phyloP scores from a whole-genome alignment of 1,284 basidiomycete genomes.

The Ganoderma sinense region DNA sequence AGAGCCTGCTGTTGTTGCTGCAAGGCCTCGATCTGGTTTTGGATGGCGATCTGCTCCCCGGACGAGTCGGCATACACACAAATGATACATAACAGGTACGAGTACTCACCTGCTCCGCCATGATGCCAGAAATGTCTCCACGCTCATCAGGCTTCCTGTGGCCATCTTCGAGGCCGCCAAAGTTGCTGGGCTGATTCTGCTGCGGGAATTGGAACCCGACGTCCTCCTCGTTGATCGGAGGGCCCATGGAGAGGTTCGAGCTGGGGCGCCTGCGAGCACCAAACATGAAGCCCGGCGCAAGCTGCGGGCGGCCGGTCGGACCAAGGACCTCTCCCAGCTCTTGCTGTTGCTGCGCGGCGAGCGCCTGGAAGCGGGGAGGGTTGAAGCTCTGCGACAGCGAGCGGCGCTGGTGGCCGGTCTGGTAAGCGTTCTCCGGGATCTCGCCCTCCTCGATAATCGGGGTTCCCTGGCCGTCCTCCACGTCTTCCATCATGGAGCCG shows the following conservation, averaged over 20 bases:
- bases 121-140: slow-evolving; percentile 83
- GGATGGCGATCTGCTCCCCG: slow-evolving; percentile 77
- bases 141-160: slow-evolving; percentile 67
- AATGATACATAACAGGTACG: neutral
- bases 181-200: slow-evolving; percentile 51
- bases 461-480: slow-evolving; percentile 61
- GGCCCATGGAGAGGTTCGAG: slow-evolving; percentile 61
- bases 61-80: slow-evolving; percentile 2
- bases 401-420: slow-evolving; percentile 69
- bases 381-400: slow-evolving; percentile 83
- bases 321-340: slow-evolving; percentile 71
- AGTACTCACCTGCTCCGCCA: slow-evolving; percentile 84
- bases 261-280: slow-evolving; percentile 72
- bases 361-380: slow-evolving; percentile 86
- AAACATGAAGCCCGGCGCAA: slow-evolving; percentile 90
- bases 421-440: slow-evolving; percentile 65
- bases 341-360: slow-evolving; percentile 75
- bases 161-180: slow-evolving; percentile 45
- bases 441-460: slow-evolving; percentile 78
- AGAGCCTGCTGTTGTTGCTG: slow-evolving; percentile 92
- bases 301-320: slow-evolving; percentile 86
- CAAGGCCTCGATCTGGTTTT: slow-evolving; percentile 89
- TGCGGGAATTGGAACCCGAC: slow-evolving; percentile 85
- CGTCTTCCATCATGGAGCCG: slow-evolving; percentile 83
- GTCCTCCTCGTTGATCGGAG: slow-evolving; percentile 82